Base-by-base conservation (phyloP, 2,329 filamentous ascomycete species). In the Trichoderma sp. region DNA sequence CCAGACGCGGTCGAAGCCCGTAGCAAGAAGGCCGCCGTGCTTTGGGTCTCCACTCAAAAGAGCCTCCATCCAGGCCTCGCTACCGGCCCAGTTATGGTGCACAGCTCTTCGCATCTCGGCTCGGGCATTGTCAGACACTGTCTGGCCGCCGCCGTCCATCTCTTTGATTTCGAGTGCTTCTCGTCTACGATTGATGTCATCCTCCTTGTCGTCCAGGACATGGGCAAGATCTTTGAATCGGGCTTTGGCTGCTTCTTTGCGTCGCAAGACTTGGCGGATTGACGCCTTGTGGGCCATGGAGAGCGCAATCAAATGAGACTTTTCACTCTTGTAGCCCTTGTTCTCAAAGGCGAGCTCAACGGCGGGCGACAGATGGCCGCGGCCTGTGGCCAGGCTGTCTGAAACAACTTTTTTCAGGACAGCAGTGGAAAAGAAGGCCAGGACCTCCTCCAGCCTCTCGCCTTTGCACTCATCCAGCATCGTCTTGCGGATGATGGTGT, bases 381-480 rank as follows among this genome's bases (percentile, higher is more conserved):
- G 74, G 49, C 79, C 77, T 47, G 80, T 79, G 24, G 78, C 77
- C 52, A 78, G 74, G 49, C 82, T 77, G 53, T 82, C 80, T 0
- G 84, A 82, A 1, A 92, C 80, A 0, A 87, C 79, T 75, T 91
- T 93, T 76, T 92, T 92, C 71, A 98, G 79, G 0, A 97, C 94
- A 0, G 89, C 87, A 16, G 92, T 92, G 1, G 95, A 97, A 75
- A 99, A 96, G 0, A 89, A 85, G 3, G 93, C 89, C 33, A 98
- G 84, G 1, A 97, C 82, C 76, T 99, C 96, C 77, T 94, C 94
- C 67, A 98, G 88, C 72, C 93, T 90, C 67, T 97, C 94, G 6
- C 95, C 95, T 73, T 92, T 94, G 81, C 96, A 99, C 75, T 99
- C 95, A 77, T 99, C 96, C 63, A 99, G 84, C 92, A 97, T 97